These are phyloP conservation scores for Hanseniaspora pseudoguilliermondii DNA, from an alignment of 805 yeast species.

Conservation along the genomic window DNA sequence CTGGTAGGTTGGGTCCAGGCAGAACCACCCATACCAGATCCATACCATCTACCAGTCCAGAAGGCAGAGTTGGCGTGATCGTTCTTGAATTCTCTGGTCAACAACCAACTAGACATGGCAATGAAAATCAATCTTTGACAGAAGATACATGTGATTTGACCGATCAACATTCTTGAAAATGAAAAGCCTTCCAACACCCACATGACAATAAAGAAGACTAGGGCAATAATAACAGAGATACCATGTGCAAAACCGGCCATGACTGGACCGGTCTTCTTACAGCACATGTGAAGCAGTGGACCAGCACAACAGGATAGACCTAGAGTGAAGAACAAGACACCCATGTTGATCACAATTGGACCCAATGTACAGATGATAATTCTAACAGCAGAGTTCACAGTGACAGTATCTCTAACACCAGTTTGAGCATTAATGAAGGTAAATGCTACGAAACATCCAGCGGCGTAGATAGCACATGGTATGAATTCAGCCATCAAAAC, in stretches of 20 bases:
- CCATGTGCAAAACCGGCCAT: slow-evolving; percentile 94
- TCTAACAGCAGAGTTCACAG: slow-evolving; percentile 62
- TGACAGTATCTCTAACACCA: slow-evolving; percentile 45
- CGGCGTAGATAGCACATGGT: slow-evolving; percentile 61
- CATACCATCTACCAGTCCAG: slow-evolving; percentile 99
- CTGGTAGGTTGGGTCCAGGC: slow-evolving; percentile 93
- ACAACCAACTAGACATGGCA: slow-evolving; percentile 57
- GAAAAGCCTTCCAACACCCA: slow-evolving; percentile 94
- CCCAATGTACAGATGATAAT: slow-evolving; percentile 69
- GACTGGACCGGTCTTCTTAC: slow-evolving; percentile 92
- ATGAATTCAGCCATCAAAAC: slow-evolving; percentile 56
- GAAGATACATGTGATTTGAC: slow-evolving; percentile 71
- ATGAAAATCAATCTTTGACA: slow-evolving; percentile 81
- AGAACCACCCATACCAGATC: slow-evolving; percentile 81
- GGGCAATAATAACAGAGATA: slow-evolving; percentile 75
- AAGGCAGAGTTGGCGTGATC: slow-evolving; percentile 94
- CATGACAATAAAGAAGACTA: slow-evolving; percentile 82
- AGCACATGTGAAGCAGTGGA: slow-evolving; percentile 85
- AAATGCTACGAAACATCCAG: slow-evolving; percentile 68
- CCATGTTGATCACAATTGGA: slow-evolving; percentile 84
- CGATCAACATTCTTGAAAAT: slow-evolving; percentile 76
- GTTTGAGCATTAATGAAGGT: slow-evolving; percentile 77
- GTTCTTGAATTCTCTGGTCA: slow-evolving; percentile 92
- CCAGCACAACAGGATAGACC: slow-evolving; percentile 94
- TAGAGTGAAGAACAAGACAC: slow-evolving; percentile 63